These are phyloP conservation scores for Sclerotiophoma versabilis DNA, from an alignment of 2,329 filamentous ascomycete genomes.

Conservation along the genomic window DNA sequence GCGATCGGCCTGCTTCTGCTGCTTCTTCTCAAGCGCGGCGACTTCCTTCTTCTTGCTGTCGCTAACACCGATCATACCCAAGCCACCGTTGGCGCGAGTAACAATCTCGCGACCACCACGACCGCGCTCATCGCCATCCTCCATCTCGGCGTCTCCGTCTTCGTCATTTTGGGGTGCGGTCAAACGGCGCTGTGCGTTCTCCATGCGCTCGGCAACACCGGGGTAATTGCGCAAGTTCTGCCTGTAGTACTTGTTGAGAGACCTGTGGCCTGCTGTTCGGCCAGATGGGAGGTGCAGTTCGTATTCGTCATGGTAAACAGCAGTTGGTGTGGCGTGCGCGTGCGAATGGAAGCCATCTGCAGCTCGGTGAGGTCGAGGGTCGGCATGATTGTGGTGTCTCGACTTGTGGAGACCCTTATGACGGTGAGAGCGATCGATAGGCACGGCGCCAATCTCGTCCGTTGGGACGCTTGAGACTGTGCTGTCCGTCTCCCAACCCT, in stretches of 20 bases:
- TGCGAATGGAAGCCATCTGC: constrained; percentile 83
- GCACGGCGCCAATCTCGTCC: constrained; percentile 80
- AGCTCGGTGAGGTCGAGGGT: constrained; percentile 75
- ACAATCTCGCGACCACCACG: constrained; percentile 55
- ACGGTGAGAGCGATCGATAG: constrained; percentile 75
- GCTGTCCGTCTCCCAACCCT: constrained; percentile 95
- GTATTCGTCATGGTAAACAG: constrained; percentile 89
- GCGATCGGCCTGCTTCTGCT: constrained; percentile 69
- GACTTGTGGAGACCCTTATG: constrained; percentile 76
- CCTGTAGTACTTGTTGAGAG: constrained; percentile 84
- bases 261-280: constrained; percentile 87
- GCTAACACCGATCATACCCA: constrained; percentile 78
- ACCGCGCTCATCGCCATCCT: constrained; percentile 30
- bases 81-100: constrained; percentile 73
- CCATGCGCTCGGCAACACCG: constrained; percentile 75
- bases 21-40: constrained; percentile 70
- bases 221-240: constrained; percentile 92
- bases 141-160: constrained; percentile 37
- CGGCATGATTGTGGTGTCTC: constrained; percentile 75
- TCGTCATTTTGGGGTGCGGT: constrained; percentile 57
- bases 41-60: constrained; percentile 77
- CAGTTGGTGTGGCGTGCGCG: constrained; percentile 73
- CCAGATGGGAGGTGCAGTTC: constrained; percentile 93
- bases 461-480: constrained; percentile 86
- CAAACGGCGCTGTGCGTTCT: constrained; percentile 71